Evolutionary conservation across 768 basidiomycete genomes (phyloP).

Genomic region (Trametes maxima): DNA sequence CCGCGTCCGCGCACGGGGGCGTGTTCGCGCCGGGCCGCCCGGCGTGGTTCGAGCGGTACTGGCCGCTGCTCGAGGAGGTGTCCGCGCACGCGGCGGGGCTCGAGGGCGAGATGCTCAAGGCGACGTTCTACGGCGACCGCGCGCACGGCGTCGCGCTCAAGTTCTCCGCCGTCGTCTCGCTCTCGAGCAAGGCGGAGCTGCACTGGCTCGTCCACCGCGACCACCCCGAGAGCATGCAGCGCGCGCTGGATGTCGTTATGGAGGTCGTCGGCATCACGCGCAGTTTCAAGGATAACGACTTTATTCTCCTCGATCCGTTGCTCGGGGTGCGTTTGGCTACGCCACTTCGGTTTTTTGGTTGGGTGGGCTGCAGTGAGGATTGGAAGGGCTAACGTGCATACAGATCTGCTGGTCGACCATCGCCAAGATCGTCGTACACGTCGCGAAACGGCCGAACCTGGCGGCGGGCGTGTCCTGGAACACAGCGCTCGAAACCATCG

Average conservation of each 20-base stretch:
- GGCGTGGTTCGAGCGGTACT: slow-evolving; percentile 29
- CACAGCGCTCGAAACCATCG: slow-evolving; percentile 16
- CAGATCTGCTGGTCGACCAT: slow-evolving; percentile 30
- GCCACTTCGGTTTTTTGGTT: background rate
- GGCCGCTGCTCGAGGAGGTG: slow-evolving; percentile 28
- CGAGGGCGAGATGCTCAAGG: slow-evolving; percentile 26
- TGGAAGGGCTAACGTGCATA: background rate
- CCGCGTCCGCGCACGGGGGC: slow-evolving; percentile 7
- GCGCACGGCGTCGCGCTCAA: slow-evolving; percentile 26
- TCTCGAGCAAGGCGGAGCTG: slow-evolving; percentile 29
- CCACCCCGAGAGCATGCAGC: slow-evolving; percentile 28
- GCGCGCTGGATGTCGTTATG: slow-evolving; percentile 24
- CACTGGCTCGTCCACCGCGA: slow-evolving; percentile 26
- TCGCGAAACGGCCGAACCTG: slow-evolving; percentile 12
- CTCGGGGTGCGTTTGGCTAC: slow-evolving; percentile 22
- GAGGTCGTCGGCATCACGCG: slow-evolving; percentile 29
- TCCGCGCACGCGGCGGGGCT: slow-evolving; percentile 23
- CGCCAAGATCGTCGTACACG: slow-evolving; percentile 24
- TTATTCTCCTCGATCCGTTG: slow-evolving; percentile 28
- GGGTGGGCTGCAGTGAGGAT: background rate
- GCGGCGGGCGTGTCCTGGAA: slow-evolving; percentile 12
- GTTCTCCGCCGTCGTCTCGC: slow-evolving; percentile 28
- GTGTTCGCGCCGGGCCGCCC: slow-evolving; percentile 15
- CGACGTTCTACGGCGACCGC: slow-evolving; percentile 24
- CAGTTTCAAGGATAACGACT: slow-evolving; percentile 29